Percentiles rank a stretch among this genome's conserved stretches.
Conservation (phyloP, 805 yeast species). For the Metschnikowia colocasiae region DNA sequence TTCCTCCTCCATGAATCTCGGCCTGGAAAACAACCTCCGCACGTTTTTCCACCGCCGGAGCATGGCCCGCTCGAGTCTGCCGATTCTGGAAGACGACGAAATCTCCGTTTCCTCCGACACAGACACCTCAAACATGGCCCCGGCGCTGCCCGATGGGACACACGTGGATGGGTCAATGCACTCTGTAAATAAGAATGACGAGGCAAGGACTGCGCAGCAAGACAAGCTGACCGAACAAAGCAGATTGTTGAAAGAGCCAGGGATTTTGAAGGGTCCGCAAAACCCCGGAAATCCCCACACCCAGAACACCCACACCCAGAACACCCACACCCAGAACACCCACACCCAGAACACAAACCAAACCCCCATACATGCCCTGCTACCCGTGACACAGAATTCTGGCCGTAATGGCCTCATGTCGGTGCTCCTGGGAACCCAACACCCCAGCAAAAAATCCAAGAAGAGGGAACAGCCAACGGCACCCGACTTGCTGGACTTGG, state of each 20-base stretch:
- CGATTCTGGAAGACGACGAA: neutral
- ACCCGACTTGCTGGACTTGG: conserved; percentile 8
- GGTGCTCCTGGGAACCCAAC: conserved; percentile 17
- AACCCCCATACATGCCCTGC: too few species aligned
- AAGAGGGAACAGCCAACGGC: neutral
- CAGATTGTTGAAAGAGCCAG: too few species aligned
- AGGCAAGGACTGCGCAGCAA: too few species aligned
- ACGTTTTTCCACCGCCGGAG: neutral
- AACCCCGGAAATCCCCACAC: too few species aligned
- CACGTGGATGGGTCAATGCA: too few species aligned
- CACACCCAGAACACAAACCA: too few species aligned
- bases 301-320: too few species aligned
- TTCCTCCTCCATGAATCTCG: conserved; percentile 1
- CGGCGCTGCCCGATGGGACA: too few species aligned
- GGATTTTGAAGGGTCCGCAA: too few species aligned
- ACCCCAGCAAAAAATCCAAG: conserved; percentile 5
- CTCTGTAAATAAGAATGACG: too few species aligned
- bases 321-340: too few species aligned
- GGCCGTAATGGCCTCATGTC: conserved; percentile 11
- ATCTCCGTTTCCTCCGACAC: neutral
- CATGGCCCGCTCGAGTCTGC: neutral
- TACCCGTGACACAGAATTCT: neutral
- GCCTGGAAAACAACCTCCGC: conserved; percentile 6
- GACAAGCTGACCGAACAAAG: too few species aligned
- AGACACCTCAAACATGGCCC: neutral